phyloP scores from a whole-genome alignment of 2,329 filamentous ascomycete species.

The Alternaria ventricosa region DNA sequence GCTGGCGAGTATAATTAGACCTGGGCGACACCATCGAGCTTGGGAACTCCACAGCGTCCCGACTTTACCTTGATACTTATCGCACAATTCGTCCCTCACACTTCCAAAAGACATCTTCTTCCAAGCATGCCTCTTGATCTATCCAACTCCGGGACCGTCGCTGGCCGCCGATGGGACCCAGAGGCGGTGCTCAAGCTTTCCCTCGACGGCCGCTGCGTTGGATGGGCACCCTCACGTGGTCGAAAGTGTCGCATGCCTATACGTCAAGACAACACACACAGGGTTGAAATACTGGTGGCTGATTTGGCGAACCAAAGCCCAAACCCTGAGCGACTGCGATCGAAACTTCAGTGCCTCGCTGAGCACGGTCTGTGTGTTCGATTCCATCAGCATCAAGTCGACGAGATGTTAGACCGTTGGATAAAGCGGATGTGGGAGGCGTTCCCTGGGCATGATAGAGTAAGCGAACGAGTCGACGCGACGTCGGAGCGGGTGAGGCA shows the following conservation, averaged over 20 bases:
- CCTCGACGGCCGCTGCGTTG: conserved; percentile 14
- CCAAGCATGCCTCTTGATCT: neutral
- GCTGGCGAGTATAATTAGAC: neutral
- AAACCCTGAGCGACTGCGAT: conserved; percentile 10
- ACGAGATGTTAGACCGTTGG: conserved; percentile 9
- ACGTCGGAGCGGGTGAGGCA: neutral
- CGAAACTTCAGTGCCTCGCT: conserved; percentile 17
- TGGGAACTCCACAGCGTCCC: neutral
- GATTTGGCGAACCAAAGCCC: conserved; percentile 9
- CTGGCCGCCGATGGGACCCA: conserved; percentile 13
- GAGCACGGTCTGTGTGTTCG: conserved; percentile 7
- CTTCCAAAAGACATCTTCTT: neutral
- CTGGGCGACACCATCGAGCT: neutral
- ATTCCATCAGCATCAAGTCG: conserved; percentile 1
- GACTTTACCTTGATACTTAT: neutral
- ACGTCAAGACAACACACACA: neutral
- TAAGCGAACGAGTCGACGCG: no score
- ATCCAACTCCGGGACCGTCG: neutral
- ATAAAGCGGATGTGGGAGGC: conserved; percentile 1
- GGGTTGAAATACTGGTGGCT: neutral
- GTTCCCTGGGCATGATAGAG: neutral
- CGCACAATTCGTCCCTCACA: neutral
- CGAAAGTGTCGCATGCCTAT: conserved; percentile 16
- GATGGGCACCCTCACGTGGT: conserved; percentile 10
- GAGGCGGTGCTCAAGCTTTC: conserved; percentile 12